These are phyloP conservation scores for Trypanosoma caninum DNA, from an alignment of 208 protist genomes.

Conservation along the genomic window DNA sequence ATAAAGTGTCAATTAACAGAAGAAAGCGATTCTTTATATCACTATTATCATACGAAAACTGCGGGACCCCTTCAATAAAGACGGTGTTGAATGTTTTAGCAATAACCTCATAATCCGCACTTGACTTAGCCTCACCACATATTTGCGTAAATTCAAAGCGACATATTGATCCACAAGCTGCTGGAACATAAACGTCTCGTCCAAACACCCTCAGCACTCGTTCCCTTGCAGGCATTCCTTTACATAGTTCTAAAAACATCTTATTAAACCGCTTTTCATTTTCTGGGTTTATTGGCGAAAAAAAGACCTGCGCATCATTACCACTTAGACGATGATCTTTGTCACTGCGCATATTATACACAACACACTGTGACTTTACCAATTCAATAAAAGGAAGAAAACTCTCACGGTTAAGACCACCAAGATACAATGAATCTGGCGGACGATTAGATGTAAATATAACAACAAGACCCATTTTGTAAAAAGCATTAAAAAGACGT, in stretches of 20 bases:
- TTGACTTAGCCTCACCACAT: conserved; percentile 61
- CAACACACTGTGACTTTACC: conserved; percentile 75
- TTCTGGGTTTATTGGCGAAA: conserved; percentile 56
- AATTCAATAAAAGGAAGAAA: conserved; percentile 96
- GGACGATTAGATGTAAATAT: conserved; percentile 93
- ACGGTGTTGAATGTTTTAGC: conserved; percentile 85
- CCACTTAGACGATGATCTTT: conserved; percentile 93
- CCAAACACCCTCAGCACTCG: conserved; percentile 69
- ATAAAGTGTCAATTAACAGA: conserved; percentile 87
- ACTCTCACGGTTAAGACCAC: conserved; percentile 89
- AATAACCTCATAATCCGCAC: conserved; percentile 85
- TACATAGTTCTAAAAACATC: conserved; percentile 79
- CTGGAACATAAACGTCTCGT: conserved; percentile 64
- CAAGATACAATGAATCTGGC: conserved; percentile 87
- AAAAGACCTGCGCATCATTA: conserved; percentile 58
- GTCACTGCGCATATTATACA: conserved; percentile 87
- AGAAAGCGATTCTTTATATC: conserved; percentile 88
- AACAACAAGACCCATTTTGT: conserved; percentile 89
- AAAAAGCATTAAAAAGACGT: conserved; percentile 89
- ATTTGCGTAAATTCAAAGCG: conserved; percentile 84
- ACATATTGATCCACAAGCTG: conserved; percentile 68
- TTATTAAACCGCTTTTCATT: conserved; percentile 65
- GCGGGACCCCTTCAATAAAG: conserved; percentile 83
- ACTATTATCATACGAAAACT: conserved; percentile 65
- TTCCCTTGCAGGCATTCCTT: conserved; percentile 60